Evolutionary conservation across 192 early-diverging fungal genomes (phyloP).

Genomic region (Kappamyces sp.): DNA sequence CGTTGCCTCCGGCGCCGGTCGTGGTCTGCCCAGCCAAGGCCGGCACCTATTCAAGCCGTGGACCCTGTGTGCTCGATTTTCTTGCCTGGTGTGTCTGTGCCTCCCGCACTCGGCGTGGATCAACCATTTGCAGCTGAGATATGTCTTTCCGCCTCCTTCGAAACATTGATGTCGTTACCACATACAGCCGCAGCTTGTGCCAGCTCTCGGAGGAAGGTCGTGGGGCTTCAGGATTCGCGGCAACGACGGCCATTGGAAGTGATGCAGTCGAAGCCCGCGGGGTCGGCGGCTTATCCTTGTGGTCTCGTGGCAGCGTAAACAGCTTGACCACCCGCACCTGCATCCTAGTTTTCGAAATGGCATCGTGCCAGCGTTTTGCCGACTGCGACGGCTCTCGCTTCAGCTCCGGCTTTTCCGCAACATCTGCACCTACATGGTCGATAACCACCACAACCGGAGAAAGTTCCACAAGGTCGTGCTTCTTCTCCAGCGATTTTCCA

Average conservation of each 20-base stretch:
- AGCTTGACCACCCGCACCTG: constrained; percentile 1
- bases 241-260: constrained; percentile 5
- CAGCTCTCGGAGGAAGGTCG: background rate
- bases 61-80: too few species aligned
- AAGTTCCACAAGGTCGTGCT: too few species aligned
- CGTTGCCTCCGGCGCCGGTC: too few species aligned
- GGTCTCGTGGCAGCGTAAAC: background rate
- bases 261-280: constrained; percentile 2
- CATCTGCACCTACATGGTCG: background rate
- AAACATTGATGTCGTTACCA: constrained; percentile 6
- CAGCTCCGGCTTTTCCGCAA: background rate
- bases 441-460: background rate
- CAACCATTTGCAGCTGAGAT: too few species aligned
- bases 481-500: constrained; percentile 1
- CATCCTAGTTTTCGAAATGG: background rate
- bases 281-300: background rate
- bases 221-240: constrained; percentile 1
- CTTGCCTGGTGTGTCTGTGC: too few species aligned
- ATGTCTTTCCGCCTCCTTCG: too few species aligned
- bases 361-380: constrained; percentile 1
- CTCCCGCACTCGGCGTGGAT: too few species aligned
- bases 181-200: constrained; percentile 12
- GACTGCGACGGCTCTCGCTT: background rate
- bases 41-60: too few species aligned
- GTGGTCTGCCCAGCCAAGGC: too few species aligned